Evolutionary conservation across 2,329 filamentous ascomycete species (phyloP).

Genomic region (Drechslerella stenobrocha): DNA sequence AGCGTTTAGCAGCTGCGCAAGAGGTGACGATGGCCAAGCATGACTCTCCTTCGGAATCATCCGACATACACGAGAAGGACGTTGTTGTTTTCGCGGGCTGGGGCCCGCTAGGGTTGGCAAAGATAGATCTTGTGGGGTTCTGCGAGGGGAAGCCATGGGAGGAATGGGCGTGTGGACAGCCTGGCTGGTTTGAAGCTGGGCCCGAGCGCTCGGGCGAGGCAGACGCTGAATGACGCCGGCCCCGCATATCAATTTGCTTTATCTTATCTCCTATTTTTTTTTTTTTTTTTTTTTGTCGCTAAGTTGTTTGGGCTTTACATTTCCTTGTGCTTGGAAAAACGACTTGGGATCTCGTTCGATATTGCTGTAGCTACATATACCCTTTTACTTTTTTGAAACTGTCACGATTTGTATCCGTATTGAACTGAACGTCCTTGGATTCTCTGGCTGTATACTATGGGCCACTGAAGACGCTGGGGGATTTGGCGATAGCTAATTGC

Average conservation of each 20-base stretch:
- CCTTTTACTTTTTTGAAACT: conserved; percentile 1
- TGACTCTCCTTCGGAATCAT: conserved; percentile 33
- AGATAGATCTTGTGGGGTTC: conserved; percentile 42
- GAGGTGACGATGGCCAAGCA: conserved; percentile 12
- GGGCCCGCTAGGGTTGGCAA: conserved; percentile 35
- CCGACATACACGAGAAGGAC: conserved; percentile 42
- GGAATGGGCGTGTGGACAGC: conserved; percentile 39
- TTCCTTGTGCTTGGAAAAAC: not conserved
- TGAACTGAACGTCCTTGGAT: not conserved
- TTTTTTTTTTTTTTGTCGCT: not conserved
- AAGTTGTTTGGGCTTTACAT: not conserved
- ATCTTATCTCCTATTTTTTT: conserved; percentile 2
- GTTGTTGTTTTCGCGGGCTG: conserved; percentile 37
- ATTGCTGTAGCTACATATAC: not conserved
- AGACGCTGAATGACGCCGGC: conserved; percentile 16
- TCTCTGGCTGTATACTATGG: too few relatives aligned
- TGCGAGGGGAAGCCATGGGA: conserved; percentile 33
- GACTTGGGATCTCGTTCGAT: not conserved
- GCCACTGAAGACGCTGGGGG: not conserved
- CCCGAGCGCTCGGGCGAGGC: conserved; percentile 25
- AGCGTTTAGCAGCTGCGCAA: not conserved
- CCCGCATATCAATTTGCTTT: not conserved
- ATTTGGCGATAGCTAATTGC: not conserved
- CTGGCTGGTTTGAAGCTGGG: conserved; percentile 40
- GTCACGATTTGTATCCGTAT: not conserved